phyloP scores from a whole-genome alignment of 306 rosid species.

The Alnus rubra region DNA sequence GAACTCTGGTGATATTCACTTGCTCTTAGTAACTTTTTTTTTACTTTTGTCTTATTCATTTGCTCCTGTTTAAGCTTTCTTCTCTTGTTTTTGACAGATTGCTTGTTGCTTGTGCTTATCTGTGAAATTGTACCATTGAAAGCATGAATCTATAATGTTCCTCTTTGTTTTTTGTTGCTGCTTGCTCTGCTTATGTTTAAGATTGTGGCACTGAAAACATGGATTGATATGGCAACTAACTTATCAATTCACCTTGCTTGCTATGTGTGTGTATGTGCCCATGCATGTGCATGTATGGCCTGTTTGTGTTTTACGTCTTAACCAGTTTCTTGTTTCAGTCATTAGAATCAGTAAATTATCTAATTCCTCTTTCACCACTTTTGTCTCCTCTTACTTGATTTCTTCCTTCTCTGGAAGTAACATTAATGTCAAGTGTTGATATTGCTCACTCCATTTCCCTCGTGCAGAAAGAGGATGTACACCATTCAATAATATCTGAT shows the following conservation, averaged over 20 bases:
- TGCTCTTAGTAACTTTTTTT: background rate
- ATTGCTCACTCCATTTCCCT: conserved; percentile 25
- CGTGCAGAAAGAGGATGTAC: conserved; percentile 95
- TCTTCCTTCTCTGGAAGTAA: conserved; percentile 16
- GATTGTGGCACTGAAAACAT: background rate
- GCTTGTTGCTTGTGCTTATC: conserved; percentile 2
- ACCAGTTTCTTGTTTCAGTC: conserved; percentile 3
- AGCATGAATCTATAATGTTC: conserved; percentile 11
- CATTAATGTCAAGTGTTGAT: conserved; percentile 18
- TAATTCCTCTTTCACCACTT: conserved; percentile 9
- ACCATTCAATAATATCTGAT: conserved; percentile 95
- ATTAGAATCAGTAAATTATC: background rate
- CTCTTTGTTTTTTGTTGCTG: background rate
- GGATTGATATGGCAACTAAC: background rate
- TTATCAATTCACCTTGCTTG: conserved; percentile 8
- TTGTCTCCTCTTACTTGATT: conserved; percentile 28
- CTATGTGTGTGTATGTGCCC: conserved; percentile 7
- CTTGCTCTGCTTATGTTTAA: background rate
- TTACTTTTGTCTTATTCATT: background rate
- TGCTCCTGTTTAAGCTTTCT: background rate
- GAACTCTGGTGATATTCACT: background rate
- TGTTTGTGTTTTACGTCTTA: conserved; percentile 3
- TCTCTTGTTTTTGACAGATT: background rate
- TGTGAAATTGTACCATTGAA: background rate
- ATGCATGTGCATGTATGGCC: background rate